Evolutionary conservation across 345 rosid genomes (phyloP).

Genomic region (Tarenaya hassleriana): DNA sequence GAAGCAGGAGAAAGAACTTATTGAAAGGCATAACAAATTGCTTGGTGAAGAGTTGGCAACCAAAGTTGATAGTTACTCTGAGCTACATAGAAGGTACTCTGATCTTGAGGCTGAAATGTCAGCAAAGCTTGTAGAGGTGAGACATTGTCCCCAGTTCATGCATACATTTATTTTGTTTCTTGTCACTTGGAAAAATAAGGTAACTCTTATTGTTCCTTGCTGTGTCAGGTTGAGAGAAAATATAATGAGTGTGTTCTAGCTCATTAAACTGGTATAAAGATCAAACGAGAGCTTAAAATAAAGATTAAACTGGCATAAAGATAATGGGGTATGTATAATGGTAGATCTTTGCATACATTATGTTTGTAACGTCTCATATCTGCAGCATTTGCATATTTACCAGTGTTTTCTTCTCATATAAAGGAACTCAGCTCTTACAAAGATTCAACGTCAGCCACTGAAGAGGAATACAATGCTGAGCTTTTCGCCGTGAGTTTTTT

Average conservation of each 20-base stretch:
- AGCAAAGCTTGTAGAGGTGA: constrained; percentile 65
- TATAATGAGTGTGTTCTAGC: constrained; percentile 52
- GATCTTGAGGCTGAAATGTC: constrained; percentile 80
- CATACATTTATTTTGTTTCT: constrained; percentile 1
- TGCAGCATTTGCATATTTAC: constrained; percentile 21
- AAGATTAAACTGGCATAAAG: constrained; percentile 45
- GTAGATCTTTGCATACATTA: too few relatives aligned
- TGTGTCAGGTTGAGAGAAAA: constrained; percentile 55
- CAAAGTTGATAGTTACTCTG: constrained; percentile 56
- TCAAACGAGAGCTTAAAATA: constrained; percentile 61
- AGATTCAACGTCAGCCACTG: constrained; percentile 62
- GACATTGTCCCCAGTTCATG: constrained; percentile 14
- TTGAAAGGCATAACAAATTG: constrained; percentile 83
- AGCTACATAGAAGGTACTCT: constrained; percentile 54
- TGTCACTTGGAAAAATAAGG: background rate
- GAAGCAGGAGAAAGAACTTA: constrained; percentile 83
- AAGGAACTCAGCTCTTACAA: constrained; percentile 70
- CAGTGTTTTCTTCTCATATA: constrained; percentile 20
- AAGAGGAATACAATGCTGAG: constrained; percentile 66
- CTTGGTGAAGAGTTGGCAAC: constrained; percentile 77
- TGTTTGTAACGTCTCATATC: constrained; percentile 7
- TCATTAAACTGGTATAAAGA: constrained; percentile 72
- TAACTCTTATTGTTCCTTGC: constrained; percentile 8
- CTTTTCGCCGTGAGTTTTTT: constrained; percentile 64
- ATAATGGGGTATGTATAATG: constrained; percentile 52